These are phyloP conservation scores for Debaryomyces sp. DNA, from an alignment of 1,139 yeast genomes.

Conservation along the genomic window DNA sequence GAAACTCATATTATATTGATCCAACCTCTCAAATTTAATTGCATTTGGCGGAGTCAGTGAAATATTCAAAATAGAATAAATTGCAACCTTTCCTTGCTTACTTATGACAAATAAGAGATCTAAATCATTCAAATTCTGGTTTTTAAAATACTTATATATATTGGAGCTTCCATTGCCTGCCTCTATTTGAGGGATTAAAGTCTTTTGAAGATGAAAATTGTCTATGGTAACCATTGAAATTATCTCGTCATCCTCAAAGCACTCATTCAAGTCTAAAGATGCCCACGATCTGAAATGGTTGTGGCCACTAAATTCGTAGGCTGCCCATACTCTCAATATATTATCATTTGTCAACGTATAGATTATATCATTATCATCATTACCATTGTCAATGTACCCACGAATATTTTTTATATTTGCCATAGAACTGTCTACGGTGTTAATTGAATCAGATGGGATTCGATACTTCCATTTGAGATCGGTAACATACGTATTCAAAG, in stretches of 20 bases:
- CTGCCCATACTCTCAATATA: conserved; percentile 70
- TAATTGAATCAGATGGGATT: conserved; percentile 12
- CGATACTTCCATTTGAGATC: conserved; percentile 55
- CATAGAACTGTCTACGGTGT: conserved; percentile 31
- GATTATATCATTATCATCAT: conserved; percentile 46
- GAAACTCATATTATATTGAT: conserved; percentile 12
- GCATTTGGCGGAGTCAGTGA: conserved; percentile 50
- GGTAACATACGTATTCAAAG: conserved; percentile 50
- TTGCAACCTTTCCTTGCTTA: conserved; percentile 42
- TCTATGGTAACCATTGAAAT: conserved; percentile 59
- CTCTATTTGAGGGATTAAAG: conserved; percentile 17
- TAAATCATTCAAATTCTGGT: conserved; percentile 19
- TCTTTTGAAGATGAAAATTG: conserved; percentile 41
- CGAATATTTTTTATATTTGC: conserved; percentile 43
- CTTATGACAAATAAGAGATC: conserved; percentile 64
- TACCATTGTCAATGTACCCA: conserved; percentile 32
- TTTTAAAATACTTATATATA: conserved; percentile 14
- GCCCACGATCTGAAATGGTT: conserved; percentile 66
- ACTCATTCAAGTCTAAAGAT: conserved; percentile 43
- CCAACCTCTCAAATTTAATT: conserved; percentile 26
- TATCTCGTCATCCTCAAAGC: conserved; percentile 20
- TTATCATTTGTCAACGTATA: conserved; percentile 64
- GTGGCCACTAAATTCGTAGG: conserved; percentile 62
- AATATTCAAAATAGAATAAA: conserved; percentile 56
- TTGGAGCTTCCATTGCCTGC: conserved; percentile 9